phyloP scores from a whole-genome alignment of 371 early-diverging fungal species.

The Mortierella sp. region DNA sequence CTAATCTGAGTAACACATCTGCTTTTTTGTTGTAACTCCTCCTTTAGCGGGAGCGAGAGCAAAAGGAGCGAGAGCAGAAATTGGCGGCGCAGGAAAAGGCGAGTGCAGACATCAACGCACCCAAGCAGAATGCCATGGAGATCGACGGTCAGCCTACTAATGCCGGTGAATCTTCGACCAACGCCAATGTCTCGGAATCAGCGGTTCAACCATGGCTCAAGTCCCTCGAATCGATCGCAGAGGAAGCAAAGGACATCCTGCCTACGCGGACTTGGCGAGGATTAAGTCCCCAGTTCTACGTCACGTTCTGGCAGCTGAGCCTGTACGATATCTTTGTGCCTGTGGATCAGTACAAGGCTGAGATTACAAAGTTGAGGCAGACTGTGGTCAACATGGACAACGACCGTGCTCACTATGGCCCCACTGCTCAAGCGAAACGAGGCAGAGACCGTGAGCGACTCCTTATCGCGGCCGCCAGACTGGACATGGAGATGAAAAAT shows the following conservation, averaged over 20 bases:
- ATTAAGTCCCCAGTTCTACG: slow-evolving; percentile 83
- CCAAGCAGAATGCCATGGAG: slow-evolving; percentile 4
- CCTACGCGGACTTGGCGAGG: slow-evolving; percentile 53
- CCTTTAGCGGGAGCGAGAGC: neutral
- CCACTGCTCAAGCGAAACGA: slow-evolving; percentile 48
- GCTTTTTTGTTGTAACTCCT: neutral
- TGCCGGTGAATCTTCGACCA: neutral
- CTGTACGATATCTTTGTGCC: slow-evolving; percentile 90
- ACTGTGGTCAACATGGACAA: slow-evolving; percentile 60
- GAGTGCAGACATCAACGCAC: neutral
- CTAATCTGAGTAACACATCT: neutral
- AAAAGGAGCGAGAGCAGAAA: slow-evolving; percentile 18
- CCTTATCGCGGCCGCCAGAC: slow-evolving; percentile 50
- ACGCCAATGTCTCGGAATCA: neutral
- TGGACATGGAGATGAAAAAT: slow-evolving; percentile 51
- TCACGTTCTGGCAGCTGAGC: slow-evolving; percentile 88
- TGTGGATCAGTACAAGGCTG: slow-evolving; percentile 73
- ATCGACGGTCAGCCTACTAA: neutral
- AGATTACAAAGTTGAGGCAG: slow-evolving; percentile 72
- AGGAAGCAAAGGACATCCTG: slow-evolving; percentile 58
- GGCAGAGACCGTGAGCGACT: slow-evolving; percentile 60
- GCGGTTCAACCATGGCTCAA: slow-evolving; percentile 35
- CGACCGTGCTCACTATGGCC: slow-evolving; percentile 32
- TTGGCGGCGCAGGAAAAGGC: slow-evolving; percentile 7
- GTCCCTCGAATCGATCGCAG: slow-evolving; percentile 56